Conservation (phyloP, 805 yeast genomes). For the Cephaloascus fragrans region DNA sequence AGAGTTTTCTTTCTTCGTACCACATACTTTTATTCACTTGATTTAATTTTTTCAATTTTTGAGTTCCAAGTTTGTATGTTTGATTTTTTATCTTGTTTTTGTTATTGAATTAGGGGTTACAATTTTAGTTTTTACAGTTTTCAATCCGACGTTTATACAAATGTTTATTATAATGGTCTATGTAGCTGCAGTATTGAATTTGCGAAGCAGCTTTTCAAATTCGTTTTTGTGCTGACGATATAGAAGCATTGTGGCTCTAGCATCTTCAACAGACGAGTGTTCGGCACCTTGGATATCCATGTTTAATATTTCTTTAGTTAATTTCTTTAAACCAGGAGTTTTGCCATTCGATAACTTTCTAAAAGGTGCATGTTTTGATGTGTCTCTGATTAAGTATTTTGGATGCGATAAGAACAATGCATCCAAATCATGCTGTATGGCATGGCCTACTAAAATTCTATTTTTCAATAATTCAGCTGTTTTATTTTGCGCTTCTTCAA, state of each 20-base stretch:
- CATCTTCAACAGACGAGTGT: slow-evolving; percentile 89
- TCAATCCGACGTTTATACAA: not conserved
- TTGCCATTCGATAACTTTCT: slow-evolving; percentile 53
- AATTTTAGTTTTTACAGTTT: too few relatives aligned
- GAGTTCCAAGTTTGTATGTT: too few relatives aligned
- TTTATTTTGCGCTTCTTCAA: slow-evolving; percentile 53
- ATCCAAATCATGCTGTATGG: slow-evolving; percentile 69
- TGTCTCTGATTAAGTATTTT: slow-evolving; percentile 54
- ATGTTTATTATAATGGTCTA: not conserved
- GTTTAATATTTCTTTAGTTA: slow-evolving; percentile 46
- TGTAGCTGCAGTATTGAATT: not conserved
- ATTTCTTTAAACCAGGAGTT: slow-evolving; percentile 63
- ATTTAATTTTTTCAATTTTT: too few relatives aligned
- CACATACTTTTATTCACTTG: not conserved
- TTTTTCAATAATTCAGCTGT: slow-evolving; percentile 44
- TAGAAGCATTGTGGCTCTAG: slow-evolving; percentile 78
- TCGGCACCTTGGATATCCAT: slow-evolving; percentile 60
- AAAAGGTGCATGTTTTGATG: slow-evolving; percentile 53
- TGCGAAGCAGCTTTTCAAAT: slow-evolving; percentile 34
- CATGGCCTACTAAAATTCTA: slow-evolving; percentile 73
- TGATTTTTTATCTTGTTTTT: too few relatives aligned
- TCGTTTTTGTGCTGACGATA: slow-evolving; percentile 53
- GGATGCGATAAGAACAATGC: slow-evolving; percentile 65
- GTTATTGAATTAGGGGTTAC: not conserved
- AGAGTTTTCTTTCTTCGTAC: too few relatives aligned